Conservation (phyloP, 306 rosid species). For the Carpinus viminea region DNA sequence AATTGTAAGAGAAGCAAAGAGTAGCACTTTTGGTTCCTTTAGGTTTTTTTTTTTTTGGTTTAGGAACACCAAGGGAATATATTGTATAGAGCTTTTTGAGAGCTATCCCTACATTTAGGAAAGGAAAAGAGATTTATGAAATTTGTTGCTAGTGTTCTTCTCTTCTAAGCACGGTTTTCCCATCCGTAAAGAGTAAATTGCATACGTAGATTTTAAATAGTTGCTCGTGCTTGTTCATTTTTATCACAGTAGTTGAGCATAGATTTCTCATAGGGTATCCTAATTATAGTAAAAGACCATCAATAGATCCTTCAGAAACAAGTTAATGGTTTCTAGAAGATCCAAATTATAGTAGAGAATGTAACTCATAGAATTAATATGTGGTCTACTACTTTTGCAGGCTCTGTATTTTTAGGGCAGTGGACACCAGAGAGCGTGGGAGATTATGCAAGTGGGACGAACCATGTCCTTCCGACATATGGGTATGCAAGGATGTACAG, state of each 20-base stretch:
- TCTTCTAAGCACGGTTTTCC: not conserved
- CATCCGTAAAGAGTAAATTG: not conserved
- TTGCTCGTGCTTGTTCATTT: not conserved
- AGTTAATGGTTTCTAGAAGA: not conserved
- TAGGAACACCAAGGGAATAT: too few relatives aligned
- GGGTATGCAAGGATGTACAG: constrained; percentile 97
- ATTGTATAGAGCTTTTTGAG: too few relatives aligned
- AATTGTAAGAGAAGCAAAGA: too few relatives aligned
- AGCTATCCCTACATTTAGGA: too few relatives aligned
- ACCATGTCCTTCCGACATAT: constrained; percentile 97
- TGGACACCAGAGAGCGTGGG: constrained; percentile 99
- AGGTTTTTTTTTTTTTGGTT: too few relatives aligned
- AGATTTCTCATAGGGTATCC: not conserved
- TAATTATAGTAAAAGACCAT: not conserved
- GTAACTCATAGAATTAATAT: not conserved
- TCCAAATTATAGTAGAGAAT: not conserved
- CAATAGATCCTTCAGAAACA: not conserved
- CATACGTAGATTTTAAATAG: not conserved
- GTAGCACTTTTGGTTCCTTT: too few relatives aligned
- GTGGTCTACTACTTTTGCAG: constrained; percentile 38
- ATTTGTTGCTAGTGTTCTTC: too few relatives aligned
- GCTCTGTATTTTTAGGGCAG: constrained; percentile 88
- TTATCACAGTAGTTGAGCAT: not conserved
- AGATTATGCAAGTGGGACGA: constrained; percentile 97
- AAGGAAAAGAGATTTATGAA: too few relatives aligned